Evolutionary conservation across 1,284 basidiomycete species (phyloP).

Genomic region (Ceratobasidium sp.): DNA sequence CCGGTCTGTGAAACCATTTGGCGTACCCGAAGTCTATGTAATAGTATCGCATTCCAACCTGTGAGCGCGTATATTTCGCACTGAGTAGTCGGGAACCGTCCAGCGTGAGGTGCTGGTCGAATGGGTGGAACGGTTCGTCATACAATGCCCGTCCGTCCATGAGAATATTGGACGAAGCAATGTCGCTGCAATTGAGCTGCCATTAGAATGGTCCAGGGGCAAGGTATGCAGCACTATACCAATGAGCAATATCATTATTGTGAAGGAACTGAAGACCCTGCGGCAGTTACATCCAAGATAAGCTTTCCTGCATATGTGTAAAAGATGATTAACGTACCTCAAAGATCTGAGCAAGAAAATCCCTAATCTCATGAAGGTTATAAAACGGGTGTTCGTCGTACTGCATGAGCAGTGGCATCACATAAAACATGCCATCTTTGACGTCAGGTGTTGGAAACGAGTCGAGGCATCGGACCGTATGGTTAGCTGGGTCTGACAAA

Average conservation of each 20-base stretch:
- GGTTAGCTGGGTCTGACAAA: background rate
- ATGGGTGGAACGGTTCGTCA: slow-evolving; percentile 1
- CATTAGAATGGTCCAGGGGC: background rate
- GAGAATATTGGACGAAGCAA: background rate
- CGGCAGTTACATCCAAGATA: background rate
- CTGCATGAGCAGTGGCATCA: background rate
- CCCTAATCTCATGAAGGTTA: background rate
- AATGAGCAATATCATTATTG: slow-evolving; percentile 1
- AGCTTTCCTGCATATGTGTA: background rate
- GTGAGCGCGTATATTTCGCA: background rate
- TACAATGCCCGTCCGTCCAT: background rate
- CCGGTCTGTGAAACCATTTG: background rate
- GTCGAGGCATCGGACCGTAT: slow-evolving; percentile 3
- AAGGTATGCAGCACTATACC: background rate
- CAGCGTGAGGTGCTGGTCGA: background rate
- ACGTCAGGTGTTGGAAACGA: slow-evolving; percentile 9
- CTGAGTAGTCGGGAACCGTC: background rate
- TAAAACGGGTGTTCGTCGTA: slow-evolving; percentile 18
- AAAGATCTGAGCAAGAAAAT: slow-evolving; percentile 5
- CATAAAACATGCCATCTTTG: slow-evolving; percentile 2
- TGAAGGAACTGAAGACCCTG: background rate
- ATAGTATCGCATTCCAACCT: background rate
- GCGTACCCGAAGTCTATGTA: slow-evolving; percentile 14
- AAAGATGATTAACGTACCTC: background rate
- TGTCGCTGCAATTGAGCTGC: background rate